Base-by-base conservation (phyloP, 805 yeast species). In the Geotrichum ghanense region DNA sequence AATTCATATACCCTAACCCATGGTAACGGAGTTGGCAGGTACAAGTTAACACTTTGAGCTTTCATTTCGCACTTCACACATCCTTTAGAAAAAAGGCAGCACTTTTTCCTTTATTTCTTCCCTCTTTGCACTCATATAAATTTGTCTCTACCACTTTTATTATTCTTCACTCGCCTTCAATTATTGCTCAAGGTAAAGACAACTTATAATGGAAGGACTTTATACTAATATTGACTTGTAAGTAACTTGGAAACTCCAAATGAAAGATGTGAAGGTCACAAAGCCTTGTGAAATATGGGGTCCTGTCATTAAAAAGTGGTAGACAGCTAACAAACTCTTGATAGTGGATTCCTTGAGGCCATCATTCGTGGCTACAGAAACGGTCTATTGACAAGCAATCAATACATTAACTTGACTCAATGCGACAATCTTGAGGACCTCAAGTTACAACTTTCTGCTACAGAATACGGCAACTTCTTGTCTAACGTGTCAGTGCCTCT, bases 391-490 rank as follows among this genome's bases (percentile, higher is more conserved):
- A 76, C 81, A 9, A 66, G 76, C 25, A 77, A 82, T 55, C 97
- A 89, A 66, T 92, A 92, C 66, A 72, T 84, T 60, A 94, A 92
- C 67, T 69, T 92, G 60, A 85, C 97, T 2, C 99, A 92, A 65
- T 94, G 98, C 68, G 98, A 94, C 58, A 78, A 84, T 39, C 73
- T 92, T 53, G 98, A 45, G 48, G 99, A 92, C 67, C 72, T 94
- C 60, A 90, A 88, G 67, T 71, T 94, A 47, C 98, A 94, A 70
- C 74, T 92, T 46, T 82, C 95, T 2, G 87, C 97, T 39, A 90
- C 98, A 9, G 98, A 94, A 61, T 92, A 92, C 67, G 96, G 96
- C 41, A 84, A 82, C 65, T 87, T 89, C 59, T 71, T 92, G 49
- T 74, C 94, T 22, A 83, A 87, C 53, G 81, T 84, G 37, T 81